phyloP scores from a whole-genome alignment of 176 grass and related monocot genomes.

The Ensete ventricosum region DNA sequence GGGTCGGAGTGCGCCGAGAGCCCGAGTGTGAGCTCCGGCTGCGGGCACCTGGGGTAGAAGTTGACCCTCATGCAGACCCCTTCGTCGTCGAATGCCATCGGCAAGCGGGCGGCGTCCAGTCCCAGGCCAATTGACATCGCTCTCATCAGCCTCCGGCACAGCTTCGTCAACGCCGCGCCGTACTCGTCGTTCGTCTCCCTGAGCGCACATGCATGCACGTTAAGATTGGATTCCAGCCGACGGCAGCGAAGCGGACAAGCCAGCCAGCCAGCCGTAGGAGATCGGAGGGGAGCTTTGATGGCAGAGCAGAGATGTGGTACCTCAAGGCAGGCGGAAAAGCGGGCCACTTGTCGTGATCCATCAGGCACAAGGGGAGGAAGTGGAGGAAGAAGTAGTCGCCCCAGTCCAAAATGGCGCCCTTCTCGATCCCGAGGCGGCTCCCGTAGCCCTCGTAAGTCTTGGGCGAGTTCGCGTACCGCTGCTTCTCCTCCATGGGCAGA shows the following conservation, averaged over 20 bases:
- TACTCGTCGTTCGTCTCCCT: constrained; percentile 58
- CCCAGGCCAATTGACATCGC: constrained; percentile 46
- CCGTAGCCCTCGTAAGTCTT: constrained; percentile 85
- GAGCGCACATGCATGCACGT: background rate
- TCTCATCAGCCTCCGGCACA: constrained; percentile 45
- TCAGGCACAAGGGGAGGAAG: constrained; percentile 41
- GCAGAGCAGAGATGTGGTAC: constrained; percentile 1
- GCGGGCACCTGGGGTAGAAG: constrained; percentile 46
- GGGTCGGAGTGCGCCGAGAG: constrained; percentile 81
- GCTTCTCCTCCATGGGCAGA: constrained; percentile 53
- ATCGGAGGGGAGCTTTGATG: background rate
- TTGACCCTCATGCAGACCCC: constrained; percentile 57
- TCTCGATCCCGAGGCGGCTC: constrained; percentile 62
- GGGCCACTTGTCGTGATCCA: constrained; percentile 49
- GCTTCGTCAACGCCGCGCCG: constrained; percentile 31
- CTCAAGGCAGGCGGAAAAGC: constrained; percentile 39
- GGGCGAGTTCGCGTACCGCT: constrained; percentile 59
- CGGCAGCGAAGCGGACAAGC: no score
- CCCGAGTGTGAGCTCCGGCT: constrained; percentile 39
- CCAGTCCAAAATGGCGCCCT: constrained; percentile 66
- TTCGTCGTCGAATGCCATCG: constrained; percentile 36
- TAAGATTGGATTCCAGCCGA: no score
- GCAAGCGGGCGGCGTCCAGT: constrained; percentile 9
- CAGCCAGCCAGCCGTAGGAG: no score
- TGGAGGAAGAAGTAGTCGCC: constrained; percentile 93